Percentiles rank a stretch among this genome's conserved stretches.
These are phyloP conservation scores for Neofusicoccum ribis DNA, from an alignment of 2,329 filamentous ascomycete genomes.

Conservation along the genomic window DNA sequence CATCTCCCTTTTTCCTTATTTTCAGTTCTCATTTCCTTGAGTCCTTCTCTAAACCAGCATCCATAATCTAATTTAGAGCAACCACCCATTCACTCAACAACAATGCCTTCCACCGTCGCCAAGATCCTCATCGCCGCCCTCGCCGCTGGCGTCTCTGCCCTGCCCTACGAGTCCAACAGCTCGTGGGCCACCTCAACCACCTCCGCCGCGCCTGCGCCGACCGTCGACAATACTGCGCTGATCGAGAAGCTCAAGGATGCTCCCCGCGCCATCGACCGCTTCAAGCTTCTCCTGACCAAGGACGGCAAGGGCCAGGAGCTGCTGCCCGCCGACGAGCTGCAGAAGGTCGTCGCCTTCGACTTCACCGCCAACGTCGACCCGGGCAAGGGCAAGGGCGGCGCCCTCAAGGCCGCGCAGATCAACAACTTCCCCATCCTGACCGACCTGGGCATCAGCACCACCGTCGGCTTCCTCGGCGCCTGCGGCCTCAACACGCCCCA, in stretches of 20 bases:
- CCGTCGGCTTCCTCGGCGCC: conserved; percentile 42
- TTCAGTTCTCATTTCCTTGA: conserved; percentile 22
- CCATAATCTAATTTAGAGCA: conserved; percentile 25
- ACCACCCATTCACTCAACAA: conserved; percentile 21
- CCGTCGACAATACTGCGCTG: conserved; percentile 28
- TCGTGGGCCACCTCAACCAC: conserved; percentile 8
- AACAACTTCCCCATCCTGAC: conserved; percentile 43
- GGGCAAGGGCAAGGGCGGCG: conserved; percentile 8
- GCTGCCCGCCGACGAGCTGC: conserved; percentile 33
- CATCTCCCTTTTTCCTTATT: conserved; percentile 24
- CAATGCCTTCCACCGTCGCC: conserved; percentile 35
- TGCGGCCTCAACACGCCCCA: conserved; percentile 53
- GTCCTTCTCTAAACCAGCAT: conserved; percentile 16
- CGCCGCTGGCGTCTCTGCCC: conserved; percentile 31
- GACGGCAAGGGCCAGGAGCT: conserved; percentile 28
- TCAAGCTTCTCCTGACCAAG: conserved; percentile 37
- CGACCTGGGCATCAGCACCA: conserved; percentile 40
- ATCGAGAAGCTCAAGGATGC: conserved; percentile 34
- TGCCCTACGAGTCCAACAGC: conserved; percentile 24
- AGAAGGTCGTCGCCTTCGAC: conserved; percentile 62
- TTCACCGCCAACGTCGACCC: conserved; percentile 37
- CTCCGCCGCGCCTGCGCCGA: conserved; percentile 22
- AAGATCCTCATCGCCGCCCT: conserved; percentile 37
- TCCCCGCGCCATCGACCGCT: conserved; percentile 40
- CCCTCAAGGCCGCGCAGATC: conserved; percentile 31